Evolutionary conservation across 352 stramenopile species (phyloP), one percentile per base, ranked within the genome.

Genomic region (Phytophthora melonis): DNA sequence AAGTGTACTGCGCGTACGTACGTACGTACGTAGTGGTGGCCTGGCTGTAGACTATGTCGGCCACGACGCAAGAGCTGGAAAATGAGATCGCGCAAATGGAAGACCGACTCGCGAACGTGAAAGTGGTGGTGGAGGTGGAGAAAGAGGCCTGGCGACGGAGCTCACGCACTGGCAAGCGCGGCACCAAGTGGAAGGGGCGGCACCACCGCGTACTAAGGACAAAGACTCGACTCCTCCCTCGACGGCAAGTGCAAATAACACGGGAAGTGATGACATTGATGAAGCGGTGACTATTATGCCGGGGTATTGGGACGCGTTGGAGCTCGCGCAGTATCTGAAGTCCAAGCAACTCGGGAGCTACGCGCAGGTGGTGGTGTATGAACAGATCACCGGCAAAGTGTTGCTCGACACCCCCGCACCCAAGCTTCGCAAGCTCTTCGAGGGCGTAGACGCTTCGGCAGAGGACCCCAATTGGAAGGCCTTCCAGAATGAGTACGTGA

Each of bases 141-240:
- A 75, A 79, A 25, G 71, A 84, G 16, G 81, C 80, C 3, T 93
- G 86, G 86, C 78, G 80, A 23, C 78, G 75, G n/a, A 83, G 74
- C 49, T 86, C 77, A 18, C 78, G 57, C 10, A 83, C 78, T 13
- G 84, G 86, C 16, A 89, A 86, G 36, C 74, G 62, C 5, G 84
- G 86, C 16, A 89, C 83, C 1, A 93, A 93, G 61, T 92, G 86
- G 86, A 88, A 80, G 70, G 84, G 9, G 84, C 84, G n/a, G 80
- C 75, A 30, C 16, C 45, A 47, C 18, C 6, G 1, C 41, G 16
- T 54, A 62, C 59, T 14, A 76, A 73, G 5, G n/a, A 63, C 14
- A 68, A 72, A 32, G 59, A 69, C 1, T 4, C 21, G 25, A 39
- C 14, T 19, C 16, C 72, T 7, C 25, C 6, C 34, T 18, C 70